Percentiles rank a stretch among this genome's conserved stretches.
Evolutionary conservation across 495 filamentous ascomycete genomes (phyloP).

Genomic region (Niebla homalea): DNA sequence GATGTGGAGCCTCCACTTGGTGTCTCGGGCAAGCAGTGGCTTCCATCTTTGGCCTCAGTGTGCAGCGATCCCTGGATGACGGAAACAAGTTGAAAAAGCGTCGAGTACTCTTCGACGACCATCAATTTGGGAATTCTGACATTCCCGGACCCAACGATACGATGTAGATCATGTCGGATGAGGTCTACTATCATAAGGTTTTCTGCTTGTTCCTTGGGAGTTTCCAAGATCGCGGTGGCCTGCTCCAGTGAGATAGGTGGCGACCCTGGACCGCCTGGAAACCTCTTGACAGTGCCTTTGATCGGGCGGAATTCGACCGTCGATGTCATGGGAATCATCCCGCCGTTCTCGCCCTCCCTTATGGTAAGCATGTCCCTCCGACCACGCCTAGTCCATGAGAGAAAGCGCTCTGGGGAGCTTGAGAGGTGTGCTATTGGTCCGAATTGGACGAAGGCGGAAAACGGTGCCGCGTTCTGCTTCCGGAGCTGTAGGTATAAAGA

Average conservation of each 20-base stretch:
- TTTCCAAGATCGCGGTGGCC: constrained; percentile 55
- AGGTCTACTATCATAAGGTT: constrained; percentile 98
- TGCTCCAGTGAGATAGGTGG: constrained; percentile 43
- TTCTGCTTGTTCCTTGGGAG: constrained; percentile 84
- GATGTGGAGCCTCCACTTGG: not conserved
- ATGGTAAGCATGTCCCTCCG: not conserved
- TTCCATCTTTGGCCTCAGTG: not conserved
- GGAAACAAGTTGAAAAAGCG: constrained; percentile 79
- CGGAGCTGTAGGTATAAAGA: constrained; percentile 37
- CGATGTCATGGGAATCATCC: not conserved
- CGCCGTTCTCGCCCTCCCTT: not conserved
- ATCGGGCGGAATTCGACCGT: constrained; percentile 56
- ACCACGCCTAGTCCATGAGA: constrained; percentile 46
- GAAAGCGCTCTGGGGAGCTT: constrained; percentile 86
- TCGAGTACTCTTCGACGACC: constrained; percentile 77
- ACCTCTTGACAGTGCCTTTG: constrained; percentile 85
- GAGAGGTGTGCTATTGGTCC: constrained; percentile 56
- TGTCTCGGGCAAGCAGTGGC: not conserved
- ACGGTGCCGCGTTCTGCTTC: constrained; percentile 67
- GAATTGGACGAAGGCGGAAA: constrained; percentile 69
- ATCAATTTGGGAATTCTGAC: constrained; percentile 58
- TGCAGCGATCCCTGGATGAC: constrained; percentile 54
- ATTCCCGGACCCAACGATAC: constrained; percentile 56
- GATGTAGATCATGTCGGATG: constrained; percentile 80
- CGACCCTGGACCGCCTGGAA: constrained; percentile 14